Evolutionary conservation across 352 stramenopile species (phyloP), one percentile per base, ranked within the genome.

Genomic region (Phytophthora constricta): DNA sequence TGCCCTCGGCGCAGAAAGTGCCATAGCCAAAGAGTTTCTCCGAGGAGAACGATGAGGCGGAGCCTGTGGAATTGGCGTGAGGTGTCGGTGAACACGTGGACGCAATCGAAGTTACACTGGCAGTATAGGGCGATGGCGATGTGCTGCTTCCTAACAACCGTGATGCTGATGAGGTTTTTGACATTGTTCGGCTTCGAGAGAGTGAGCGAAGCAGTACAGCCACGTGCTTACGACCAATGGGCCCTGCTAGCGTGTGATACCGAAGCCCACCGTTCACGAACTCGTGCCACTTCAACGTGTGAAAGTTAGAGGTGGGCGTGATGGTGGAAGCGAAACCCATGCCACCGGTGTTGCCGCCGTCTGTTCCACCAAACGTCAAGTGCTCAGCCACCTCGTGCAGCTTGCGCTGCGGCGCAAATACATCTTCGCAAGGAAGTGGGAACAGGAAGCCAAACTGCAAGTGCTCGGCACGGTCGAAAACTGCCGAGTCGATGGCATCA

Each of bases 321-420:
- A 84, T 50, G 1, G 74, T 83, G 25, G 79, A 79, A 10, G 79
- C 70, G 46, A 88, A 84, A 9, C 76, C 58, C 51, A 80, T 57
- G 17, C 56, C 37, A 28, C 70, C 48, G 45, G 27, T 56, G 19
- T 62, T 73, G 26, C 64, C 46, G 28, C 23, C 58, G 26, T 70
- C 55, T 31, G 50, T 60, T 54, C 72, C 68, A 10, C 82, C 74
- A 76, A 86, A 90, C 37, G 84, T 91, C 25, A 95, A 72, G 27
- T 89, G 77, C 17, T 91, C 83, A 0, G 86, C 86, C 10, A 95
- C 78, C 65, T 93, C 79, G 46, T 90, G 77, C 23, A 95, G 61
- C 63, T 95, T 95, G 53, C 85, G 82, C 55, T 95, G 85, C 14
- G 87, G 75, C 0, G 87, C 77, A 25, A 95, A 89, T 4, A 92